phyloP scores from a whole-genome alignment of 805 yeast species.

The Lipomyces kockii region DNA sequence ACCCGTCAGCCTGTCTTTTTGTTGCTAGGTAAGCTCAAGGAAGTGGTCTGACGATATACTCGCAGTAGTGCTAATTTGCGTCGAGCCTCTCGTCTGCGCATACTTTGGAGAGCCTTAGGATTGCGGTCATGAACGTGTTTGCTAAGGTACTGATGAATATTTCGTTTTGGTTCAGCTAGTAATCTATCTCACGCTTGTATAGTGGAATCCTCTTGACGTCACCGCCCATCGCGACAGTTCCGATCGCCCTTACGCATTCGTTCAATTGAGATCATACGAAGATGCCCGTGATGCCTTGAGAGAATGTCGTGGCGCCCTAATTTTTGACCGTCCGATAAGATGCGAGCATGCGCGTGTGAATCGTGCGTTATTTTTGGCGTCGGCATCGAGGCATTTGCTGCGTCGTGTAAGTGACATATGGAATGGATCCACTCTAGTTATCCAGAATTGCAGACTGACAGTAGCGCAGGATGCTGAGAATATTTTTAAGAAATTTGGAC shows the following conservation, averaged over 20 bases:
- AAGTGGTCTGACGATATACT: neutral
- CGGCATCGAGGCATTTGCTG: constrained; percentile 17
- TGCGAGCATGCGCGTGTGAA: constrained; percentile 93
- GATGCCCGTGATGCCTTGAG: constrained; percentile 37
- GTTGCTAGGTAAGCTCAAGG: constrained; percentile 28
- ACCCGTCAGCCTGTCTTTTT: constrained; percentile 36
- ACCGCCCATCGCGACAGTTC: constrained; percentile 35
- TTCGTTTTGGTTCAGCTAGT: neutral
- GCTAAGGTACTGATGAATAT: constrained; percentile 18
- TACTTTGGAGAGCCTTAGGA: constrained; percentile 25
- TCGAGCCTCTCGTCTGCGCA: constrained; percentile 30
- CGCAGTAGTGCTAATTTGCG: neutral
- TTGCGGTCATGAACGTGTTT: constrained; percentile 27
- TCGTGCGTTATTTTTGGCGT: constrained; percentile 71
- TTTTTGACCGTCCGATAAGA: constrained; percentile 55
- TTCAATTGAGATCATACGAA: constrained; percentile 30
- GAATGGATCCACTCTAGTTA: neutral
- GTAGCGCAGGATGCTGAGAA: constrained; percentile 30
- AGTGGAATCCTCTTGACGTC: constrained; percentile 37
- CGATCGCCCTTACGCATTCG: constrained; percentile 36
- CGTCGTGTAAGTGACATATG: constrained; percentile 14
- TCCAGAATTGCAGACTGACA: neutral
- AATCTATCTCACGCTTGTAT: neutral
- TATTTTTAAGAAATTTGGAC: constrained; percentile 27
- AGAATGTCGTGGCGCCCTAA: constrained; percentile 26